These are phyloP conservation scores for Phytophthora quininea DNA, from an alignment of 352 stramenopile species.

Conservation along the genomic window DNA sequence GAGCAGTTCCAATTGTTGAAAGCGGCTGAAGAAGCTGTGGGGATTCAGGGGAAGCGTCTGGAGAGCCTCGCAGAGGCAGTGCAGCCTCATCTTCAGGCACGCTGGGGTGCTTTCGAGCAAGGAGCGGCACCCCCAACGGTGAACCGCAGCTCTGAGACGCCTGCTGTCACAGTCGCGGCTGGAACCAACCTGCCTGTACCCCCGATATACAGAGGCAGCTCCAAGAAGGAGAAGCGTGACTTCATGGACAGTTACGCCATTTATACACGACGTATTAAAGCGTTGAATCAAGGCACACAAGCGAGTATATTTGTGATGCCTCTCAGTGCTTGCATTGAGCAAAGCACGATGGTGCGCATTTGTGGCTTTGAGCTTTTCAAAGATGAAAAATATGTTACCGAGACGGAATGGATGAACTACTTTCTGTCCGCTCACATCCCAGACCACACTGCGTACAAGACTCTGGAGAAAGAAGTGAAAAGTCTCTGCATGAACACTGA, in stretches of 20 bases:
- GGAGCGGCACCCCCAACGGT: not conserved
- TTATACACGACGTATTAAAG: not conserved
- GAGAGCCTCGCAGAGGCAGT: not conserved
- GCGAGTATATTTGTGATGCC: not conserved
- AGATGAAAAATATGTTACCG: not conserved
- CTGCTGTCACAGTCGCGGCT: not conserved
- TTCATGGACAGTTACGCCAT: not conserved
- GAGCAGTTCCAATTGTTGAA: slow-evolving; percentile 4
- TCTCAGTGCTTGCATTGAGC: not conserved
- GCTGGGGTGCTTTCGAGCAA: not conserved
- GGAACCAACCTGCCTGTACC: not conserved
- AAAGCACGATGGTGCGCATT: not conserved
- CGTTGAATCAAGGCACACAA: not conserved
- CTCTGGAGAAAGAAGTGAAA: not conserved
- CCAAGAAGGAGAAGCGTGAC: not conserved
- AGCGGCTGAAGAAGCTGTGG: not conserved
- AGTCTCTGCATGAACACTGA: not conserved
- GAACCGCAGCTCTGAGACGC: not conserved
- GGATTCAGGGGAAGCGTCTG: not conserved
- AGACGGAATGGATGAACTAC: not conserved
- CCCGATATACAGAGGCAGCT: not conserved
- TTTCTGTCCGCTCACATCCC: not conserved
- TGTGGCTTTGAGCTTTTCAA: not conserved
- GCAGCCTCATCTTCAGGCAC: not conserved
- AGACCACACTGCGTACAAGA: not conserved